Evolutionary conservation across 2,329 filamentous ascomycete species (phyloP), one percentile per base, ranked within the genome.

Genomic region (Cordyceps cateniannulata): DNA sequence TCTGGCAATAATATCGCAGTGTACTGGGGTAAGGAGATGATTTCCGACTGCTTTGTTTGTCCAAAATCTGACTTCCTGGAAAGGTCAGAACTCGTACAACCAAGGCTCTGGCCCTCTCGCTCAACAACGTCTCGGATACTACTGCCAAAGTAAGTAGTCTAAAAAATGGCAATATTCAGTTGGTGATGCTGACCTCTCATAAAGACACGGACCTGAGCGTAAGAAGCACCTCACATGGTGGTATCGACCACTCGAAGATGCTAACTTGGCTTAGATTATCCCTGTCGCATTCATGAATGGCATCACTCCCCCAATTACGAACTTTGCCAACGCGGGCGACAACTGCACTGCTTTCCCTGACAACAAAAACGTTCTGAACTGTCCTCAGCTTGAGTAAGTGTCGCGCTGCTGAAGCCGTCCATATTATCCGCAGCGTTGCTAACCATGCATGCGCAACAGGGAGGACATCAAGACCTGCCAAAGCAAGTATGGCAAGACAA

Each of bases 261-360:
- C 51, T 56, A 56, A 61, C 52, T 18, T 14, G 22, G 22, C 10
- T 24, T 47, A 66, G 67, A 81, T 88, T 61, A 85, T 90, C 56
- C 82, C 84, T 1, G 67, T 90, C 54, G 80, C 86, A 1, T 90
- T 90, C 68, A 67, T 89, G 60, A 79, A 80, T 55, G 77, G 76
- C 52, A 81, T 90, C 63, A 79, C 78, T 18, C 75, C 77, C 3
- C 78, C 81, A 0, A 76, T 78, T 45, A 73, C 86, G 61, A 88
- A 90, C 72, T 86, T 90, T 67, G 82, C 86, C 59, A 87, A 84
- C 63, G 80, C 82, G 8, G 81, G 81, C n/a, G 76, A 87, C 64
- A 79, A 79, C 49, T 90, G 87, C 72, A 81, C 79, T 5, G 71
- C 74, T 1, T 88, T 88, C 60, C 62, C 76, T 0, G 85, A 82